Evolutionary conservation across 495 filamentous ascomycete genomes (phyloP).

Genomic region (Echria macrotheca): DNA sequence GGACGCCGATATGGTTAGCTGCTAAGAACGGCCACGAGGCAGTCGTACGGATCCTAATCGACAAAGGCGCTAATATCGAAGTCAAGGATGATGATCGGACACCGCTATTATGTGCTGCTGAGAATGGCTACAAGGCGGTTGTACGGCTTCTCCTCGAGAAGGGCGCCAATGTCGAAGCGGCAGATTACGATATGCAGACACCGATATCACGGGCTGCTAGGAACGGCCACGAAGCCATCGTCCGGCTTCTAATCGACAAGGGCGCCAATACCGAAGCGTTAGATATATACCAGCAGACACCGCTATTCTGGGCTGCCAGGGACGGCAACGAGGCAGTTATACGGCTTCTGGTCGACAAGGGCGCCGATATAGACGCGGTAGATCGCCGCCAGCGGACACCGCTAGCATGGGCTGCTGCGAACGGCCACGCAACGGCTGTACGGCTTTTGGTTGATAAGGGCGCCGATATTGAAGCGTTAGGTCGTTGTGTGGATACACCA

Average conservation of each 20-base stretch:
- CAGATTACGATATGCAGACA: neutral
- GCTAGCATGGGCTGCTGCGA: no score
- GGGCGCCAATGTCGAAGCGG: neutral
- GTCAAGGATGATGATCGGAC: neutral
- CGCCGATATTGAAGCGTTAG: no score
- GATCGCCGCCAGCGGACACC: no score
- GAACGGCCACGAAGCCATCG: neutral
- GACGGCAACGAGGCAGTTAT: conserved; percentile 1
- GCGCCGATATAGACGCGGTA: no score
- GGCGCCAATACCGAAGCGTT: neutral
- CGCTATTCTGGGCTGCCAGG: neutral
- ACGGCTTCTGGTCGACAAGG: no score
- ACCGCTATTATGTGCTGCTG: conserved; percentile 1
- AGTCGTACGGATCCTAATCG: neutral
- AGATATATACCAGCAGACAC: neutral
- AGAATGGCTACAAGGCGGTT: conserved; percentile 3
- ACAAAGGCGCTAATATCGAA: neutral
- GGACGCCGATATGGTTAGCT: neutral
- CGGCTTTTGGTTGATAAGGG: no score
- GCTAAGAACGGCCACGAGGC: neutral
- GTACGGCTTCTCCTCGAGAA: neutral
- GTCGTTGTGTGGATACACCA: no score
- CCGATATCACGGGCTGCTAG: neutral
- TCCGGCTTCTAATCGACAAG: neutral
- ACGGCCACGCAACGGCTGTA: no score